Evolutionary conservation across 768 basidiomycete species (phyloP).

Genomic region (Pisolithus tinctorius): DNA sequence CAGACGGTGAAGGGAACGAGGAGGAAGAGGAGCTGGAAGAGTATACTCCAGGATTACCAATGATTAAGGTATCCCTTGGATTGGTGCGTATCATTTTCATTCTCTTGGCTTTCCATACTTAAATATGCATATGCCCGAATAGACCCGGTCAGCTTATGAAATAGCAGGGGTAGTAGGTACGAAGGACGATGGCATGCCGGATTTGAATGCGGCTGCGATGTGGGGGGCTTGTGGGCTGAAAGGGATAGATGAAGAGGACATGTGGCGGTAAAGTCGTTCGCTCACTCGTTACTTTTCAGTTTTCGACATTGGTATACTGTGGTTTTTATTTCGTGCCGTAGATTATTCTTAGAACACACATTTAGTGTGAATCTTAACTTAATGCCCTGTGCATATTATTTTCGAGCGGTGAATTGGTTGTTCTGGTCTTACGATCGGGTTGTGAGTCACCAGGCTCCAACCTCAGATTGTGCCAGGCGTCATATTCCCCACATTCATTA

Average conservation of each 20-base stretch:
- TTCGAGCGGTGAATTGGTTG: no score
- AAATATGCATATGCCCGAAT: not conserved
- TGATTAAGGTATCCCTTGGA: conserved; percentile 59
- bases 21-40: conserved; percentile 27
- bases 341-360: no score
- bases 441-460: no score
- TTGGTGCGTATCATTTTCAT: conserved; percentile 31
- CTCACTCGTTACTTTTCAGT: no score
- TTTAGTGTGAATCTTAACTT: no score
- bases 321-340: no score
- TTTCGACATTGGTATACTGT: no score
- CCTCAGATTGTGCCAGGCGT: no score
- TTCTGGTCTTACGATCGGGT: no score
- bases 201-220: conserved; percentile 40
- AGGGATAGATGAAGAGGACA: conserved; percentile 29
- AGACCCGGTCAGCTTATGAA: conserved; percentile 43
- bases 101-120: not conserved
- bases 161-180: conserved; percentile 38
- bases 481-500: no score
- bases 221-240: conserved; percentile 42
- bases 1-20: not conserved
- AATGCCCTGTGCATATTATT: no score
- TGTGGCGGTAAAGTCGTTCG: conserved; percentile 7
- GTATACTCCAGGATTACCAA: conserved; percentile 42
- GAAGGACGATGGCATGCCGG: conserved; percentile 38